Evolutionary conservation across 2,329 filamentous ascomycete species (phyloP), one percentile per base, ranked within the genome.

Genomic region (Ustulina deusta): DNA sequence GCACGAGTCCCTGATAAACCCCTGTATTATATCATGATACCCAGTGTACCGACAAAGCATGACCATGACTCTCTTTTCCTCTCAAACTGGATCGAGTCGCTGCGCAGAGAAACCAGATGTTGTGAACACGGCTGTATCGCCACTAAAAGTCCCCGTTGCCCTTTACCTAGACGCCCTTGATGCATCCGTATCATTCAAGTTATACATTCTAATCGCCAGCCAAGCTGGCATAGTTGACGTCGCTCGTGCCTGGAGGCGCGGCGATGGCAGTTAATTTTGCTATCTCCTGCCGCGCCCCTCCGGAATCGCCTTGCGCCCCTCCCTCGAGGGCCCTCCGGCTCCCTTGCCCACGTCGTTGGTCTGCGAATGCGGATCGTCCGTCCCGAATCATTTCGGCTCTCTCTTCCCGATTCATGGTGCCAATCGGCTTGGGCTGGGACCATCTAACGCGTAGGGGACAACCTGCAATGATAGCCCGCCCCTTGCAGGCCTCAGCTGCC

Each of bases 361-460:
- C 63, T 5, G 66, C 63, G 69, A 86, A 88, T 1, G 86, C 86
- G 17, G 86, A 85, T 54, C 92, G 83, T 2, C 92, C 95, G 75
- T 97, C 93, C 40, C 90, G 88, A 25, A 94, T 89, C 83, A 97
- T 93, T 75, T 91, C 88, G 72, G 91, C 85, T 49, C 95, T 87
- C 78, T 97, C 88, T 62, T 97, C 94, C 69, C 91, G 91, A 71
- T 97, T 93, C 89, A 98, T 92, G 27, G 89, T 97, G 64, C 97
- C 96, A 63, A 99, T 86, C 1, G 95, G 91, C 82, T 94, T 96
- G 17, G 97, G 95, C 77, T 92, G 91, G 17, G 94, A 95, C 96
- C 96, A 99, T 70, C 94, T 90, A 20, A 99, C 90, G 36, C 95
- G 86, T 68, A 99, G 81, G 0, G 96, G 96, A 74, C 95, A 97